Evolutionary conservation across 495 filamentous ascomycete species (phyloP).

Genomic region (Rhizodiscina lignyota): DNA sequence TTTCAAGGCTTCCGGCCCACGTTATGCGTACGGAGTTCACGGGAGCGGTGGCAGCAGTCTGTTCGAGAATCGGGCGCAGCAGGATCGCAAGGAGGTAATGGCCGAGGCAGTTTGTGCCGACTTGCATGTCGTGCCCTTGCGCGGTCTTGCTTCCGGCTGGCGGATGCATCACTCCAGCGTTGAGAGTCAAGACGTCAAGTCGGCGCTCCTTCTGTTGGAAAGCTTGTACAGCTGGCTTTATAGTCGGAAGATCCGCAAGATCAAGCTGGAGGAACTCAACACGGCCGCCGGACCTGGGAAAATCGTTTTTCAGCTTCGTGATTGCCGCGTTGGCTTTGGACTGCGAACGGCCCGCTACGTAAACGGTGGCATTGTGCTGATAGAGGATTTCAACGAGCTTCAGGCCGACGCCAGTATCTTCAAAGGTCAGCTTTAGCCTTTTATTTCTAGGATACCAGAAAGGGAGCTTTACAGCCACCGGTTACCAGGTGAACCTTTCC

Average conservation of each 20-base stretch:
- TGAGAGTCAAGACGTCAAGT: constrained; percentile 36
- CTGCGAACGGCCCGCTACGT: constrained; percentile 23
- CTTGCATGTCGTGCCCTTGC: constrained; percentile 28
- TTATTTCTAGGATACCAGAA: no score
- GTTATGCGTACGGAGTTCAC: constrained; percentile 22
- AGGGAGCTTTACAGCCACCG: no score
- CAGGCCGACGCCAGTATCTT: constrained; percentile 21
- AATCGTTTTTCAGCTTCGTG: constrained; percentile 9
- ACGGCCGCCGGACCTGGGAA: constrained; percentile 13
- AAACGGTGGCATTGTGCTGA: constrained; percentile 21
- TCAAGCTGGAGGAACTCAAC: constrained; percentile 28
- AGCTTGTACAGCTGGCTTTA: constrained; percentile 24
- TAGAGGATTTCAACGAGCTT: constrained; percentile 27
- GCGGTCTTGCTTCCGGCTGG: constrained; percentile 21
- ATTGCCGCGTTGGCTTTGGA: constrained; percentile 21
- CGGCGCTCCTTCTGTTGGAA: constrained; percentile 25
- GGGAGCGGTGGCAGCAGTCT: constrained; percentile 17
- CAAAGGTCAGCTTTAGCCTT: no score
- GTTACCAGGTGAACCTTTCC: constrained; percentile 11
- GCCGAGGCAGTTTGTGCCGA: constrained; percentile 31
- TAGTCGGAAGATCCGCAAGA: constrained; percentile 27
- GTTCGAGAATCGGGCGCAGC: constrained; percentile 28
- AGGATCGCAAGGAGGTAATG: constrained; percentile 29
- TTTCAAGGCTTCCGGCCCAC: constrained; percentile 21
- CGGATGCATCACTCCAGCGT: constrained; percentile 27